Evolutionary conservation across 306 rosid genomes (phyloP).

Genomic region (Glycine tomentella): DNA sequence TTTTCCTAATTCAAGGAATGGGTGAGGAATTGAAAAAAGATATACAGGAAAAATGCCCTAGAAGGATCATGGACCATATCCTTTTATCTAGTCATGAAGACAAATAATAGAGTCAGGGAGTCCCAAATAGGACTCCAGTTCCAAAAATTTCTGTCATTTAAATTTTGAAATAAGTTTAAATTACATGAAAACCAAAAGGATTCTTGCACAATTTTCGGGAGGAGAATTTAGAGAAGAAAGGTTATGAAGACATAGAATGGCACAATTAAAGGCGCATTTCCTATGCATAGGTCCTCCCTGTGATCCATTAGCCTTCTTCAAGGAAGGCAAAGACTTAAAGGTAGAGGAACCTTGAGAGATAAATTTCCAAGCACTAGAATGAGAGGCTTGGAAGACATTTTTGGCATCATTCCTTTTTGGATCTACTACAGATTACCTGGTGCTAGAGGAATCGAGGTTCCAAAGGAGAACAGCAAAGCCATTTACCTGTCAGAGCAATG

Average conservation of each 20-base stretch:
- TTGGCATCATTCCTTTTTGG: not conserved
- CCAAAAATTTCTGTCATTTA: not conserved
- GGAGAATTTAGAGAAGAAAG: not conserved
- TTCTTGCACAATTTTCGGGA: not conserved
- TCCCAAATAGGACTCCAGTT: not conserved
- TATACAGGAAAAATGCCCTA: not conserved
- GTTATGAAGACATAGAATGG: no score
- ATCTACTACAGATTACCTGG: not conserved
- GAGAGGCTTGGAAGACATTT: not conserved
- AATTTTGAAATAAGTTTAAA: constrained; percentile 1
- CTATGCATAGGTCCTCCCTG: not conserved
- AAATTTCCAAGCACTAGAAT: not conserved
- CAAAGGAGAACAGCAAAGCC: not conserved
- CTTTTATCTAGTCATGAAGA: not conserved
- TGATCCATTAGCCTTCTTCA: not conserved
- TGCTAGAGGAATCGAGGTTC: not conserved
- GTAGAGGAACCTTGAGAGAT: not conserved
- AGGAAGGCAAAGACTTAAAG: not conserved
- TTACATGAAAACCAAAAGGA: not conserved
- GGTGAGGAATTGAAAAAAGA: not conserved
- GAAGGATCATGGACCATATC: not conserved
- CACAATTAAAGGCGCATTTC: not conserved
- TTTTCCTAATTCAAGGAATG: no score
- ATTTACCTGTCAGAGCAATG: not conserved
- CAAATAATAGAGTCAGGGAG: not conserved